Conservation (phyloP, 352 stramenopile genomes). For the Phytophthora citrophthora region DNA sequence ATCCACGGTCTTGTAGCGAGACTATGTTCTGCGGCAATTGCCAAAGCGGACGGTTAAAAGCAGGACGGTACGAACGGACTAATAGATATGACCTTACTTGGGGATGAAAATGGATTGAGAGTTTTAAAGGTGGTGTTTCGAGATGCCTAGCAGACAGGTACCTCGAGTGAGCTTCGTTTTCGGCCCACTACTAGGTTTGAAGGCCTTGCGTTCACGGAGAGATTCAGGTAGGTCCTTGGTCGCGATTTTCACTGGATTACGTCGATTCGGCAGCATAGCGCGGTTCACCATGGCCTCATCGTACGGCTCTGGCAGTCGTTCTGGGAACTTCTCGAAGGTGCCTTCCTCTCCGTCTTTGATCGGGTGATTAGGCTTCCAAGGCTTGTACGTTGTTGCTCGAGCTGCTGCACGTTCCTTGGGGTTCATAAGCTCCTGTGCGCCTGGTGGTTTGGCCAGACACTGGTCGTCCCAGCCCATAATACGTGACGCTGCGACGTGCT, state of each 20-base stretch:
- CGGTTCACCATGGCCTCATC: slow-evolving; percentile 76
- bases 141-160: slow-evolving; percentile 78
- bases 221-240: slow-evolving; percentile 62
- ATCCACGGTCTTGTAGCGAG: slow-evolving; percentile 93
- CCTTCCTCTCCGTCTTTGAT: slow-evolving; percentile 70
- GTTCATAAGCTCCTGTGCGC: slow-evolving; percentile 71
- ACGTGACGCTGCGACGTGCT: slow-evolving; percentile 66
- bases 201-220: slow-evolving; percentile 74
- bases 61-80: slow-evolving; percentile 15
- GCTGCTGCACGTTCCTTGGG: slow-evolving; percentile 71
- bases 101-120: slow-evolving; percentile 14
- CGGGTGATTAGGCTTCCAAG: slow-evolving; percentile 73
- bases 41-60: slow-evolving; percentile 30
- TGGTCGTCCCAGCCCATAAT: slow-evolving; percentile 76
- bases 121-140: slow-evolving; percentile 75
- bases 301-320: slow-evolving; percentile 69
- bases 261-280: slow-evolving; percentile 71
- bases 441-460: slow-evolving; percentile 62
- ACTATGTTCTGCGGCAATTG: slow-evolving; percentile 56
- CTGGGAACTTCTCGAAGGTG: slow-evolving; percentile 75
- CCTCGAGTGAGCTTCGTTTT: slow-evolving; percentile 81
- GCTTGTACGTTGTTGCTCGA: slow-evolving; percentile 59
- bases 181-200: slow-evolving; percentile 63
- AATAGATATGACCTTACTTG: slow-evolving; percentile 32
- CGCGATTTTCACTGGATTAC: slow-evolving; percentile 74